Evolutionary conservation across 2,329 filamentous ascomycete genomes (phyloP), one percentile per base, ranked within the genome.

Genomic region (Beauveria caledonica): DNA sequence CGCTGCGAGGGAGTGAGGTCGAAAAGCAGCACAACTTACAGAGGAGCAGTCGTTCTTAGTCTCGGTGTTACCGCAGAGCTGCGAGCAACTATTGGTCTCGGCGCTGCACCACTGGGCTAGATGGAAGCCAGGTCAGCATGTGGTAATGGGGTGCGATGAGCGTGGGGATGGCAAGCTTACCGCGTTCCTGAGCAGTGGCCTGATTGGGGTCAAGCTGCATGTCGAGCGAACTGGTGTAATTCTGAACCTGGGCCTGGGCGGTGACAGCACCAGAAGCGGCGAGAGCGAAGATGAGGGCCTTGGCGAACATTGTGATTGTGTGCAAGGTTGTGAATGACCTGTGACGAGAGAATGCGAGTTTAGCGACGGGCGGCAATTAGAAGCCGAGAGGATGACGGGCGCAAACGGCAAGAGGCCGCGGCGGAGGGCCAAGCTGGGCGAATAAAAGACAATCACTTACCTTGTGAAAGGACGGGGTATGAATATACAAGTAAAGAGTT

Each of bases 71-170:
- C 68, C 69, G 72, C 82, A 85, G 45, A 85, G 76, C 25, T 70
- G 71, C 51, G 63, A 63, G 73, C 82, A 85, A 44, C 76, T 78
- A 69, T 81, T 77, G 62, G 69, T 71, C 74, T 85, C 73, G 46
- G 74, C 80, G 57, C 67, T 68, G 70, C 82, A 85, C 81, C 81
- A 84, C 19, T 66, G 60, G 51, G 77, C 81, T 82, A 63, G 62
- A 56, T 45, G 48, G 50, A 45, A 61, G 33, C 36, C 23, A 54
- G 21, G 49, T 63, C 56, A 65, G 59, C 23, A 33, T 27, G 25
- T 9, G 11, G n/a, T 48, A 33, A 8, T 27, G 39, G 13, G 33
- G 7, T 2, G n/a, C n/a, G 64, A 69, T 51, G 70, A 66, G 39
- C 55, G 53, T 15, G 50, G 36, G 40, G 44, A 39, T 6, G 50